Conservation (phyloP, 163 green algal genomes). For the Scenedesmus sp. region DNA sequence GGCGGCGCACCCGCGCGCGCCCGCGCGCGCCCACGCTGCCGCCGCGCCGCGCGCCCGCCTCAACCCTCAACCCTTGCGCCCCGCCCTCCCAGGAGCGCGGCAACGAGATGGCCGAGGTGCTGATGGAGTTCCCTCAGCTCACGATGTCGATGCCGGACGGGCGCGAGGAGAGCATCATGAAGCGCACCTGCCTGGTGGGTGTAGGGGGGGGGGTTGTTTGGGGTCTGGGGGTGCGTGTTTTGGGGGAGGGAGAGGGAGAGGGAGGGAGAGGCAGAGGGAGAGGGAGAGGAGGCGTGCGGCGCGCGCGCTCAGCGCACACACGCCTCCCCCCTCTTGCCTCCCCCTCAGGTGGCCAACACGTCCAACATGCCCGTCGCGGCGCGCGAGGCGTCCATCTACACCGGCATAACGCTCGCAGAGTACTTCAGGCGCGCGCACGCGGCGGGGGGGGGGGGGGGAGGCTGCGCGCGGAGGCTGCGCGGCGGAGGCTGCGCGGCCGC, state of each 20-base stretch:
- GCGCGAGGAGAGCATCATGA: conserved; percentile 99
- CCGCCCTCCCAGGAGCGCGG: conserved; percentile 79
- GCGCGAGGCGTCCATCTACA: conserved; percentile 99
- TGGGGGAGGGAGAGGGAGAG: no score
- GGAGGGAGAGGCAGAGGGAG: no score
- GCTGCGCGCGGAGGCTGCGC: background rate
- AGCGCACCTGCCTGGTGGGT: conserved; percentile 94
- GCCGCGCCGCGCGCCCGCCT: no score
- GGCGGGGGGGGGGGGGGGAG: background rate
- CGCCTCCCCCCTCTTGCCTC: background rate
- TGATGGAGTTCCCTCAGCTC: conserved; percentile 98
- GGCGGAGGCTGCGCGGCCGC: background rate
- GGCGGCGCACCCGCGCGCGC: no score
- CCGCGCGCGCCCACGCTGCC: background rate
- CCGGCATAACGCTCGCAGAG: conserved; percentile 98
- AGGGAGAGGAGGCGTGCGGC: no score
- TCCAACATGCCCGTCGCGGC: conserved; percentile 99
- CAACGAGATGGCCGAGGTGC: conserved; percentile 99
- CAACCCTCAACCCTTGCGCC: no score
- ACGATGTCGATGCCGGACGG: conserved; percentile 99
- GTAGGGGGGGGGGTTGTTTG: background rate
- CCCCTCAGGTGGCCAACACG: conserved; percentile 93
- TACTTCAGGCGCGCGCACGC: conserved; percentile 89
- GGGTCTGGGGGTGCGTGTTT: no score
- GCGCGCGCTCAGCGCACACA: background rate